Percentiles rank a stretch among this genome's conserved stretches.
phyloP scores from a whole-genome alignment of 306 rosid genomes.

The Quercus variabilis region DNA sequence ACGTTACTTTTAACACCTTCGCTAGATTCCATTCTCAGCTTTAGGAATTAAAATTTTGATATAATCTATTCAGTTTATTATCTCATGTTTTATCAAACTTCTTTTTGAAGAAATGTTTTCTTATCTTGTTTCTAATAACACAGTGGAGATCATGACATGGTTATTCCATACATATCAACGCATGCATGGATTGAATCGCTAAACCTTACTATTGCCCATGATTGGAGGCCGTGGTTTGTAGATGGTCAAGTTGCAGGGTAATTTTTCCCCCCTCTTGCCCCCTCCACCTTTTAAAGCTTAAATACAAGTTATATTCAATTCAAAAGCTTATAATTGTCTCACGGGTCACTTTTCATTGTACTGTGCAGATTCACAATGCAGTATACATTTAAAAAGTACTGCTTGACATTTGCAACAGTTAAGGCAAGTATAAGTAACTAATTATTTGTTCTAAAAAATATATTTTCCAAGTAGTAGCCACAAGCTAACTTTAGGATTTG shows the following conservation, averaged over 20 bases:
- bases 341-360: background rate
- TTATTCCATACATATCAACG: constrained; percentile 32
- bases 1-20: no score
- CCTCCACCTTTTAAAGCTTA: background rate
- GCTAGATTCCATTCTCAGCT: no score
- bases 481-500: no score
- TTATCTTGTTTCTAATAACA: background rate
- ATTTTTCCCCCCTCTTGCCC: background rate
- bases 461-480: no score
- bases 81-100: background rate
- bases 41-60: no score
- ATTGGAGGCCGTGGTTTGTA: constrained; percentile 45
- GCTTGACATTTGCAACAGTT: constrained; percentile 35
- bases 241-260: constrained; percentile 47
- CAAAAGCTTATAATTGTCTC: no score
- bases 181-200: constrained; percentile 38
- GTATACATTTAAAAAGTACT: background rate
- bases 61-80: background rate
- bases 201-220: constrained; percentile 19
- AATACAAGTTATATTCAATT: no score
- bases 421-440: constrained; percentile 29
- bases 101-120: no score
- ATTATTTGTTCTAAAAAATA: background rate
- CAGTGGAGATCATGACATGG: constrained; percentile 45
- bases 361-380: constrained; percentile 22